phyloP scores from a whole-genome alignment of 176 grass and related monocot species.

The Elaeis guineensis region DNA sequence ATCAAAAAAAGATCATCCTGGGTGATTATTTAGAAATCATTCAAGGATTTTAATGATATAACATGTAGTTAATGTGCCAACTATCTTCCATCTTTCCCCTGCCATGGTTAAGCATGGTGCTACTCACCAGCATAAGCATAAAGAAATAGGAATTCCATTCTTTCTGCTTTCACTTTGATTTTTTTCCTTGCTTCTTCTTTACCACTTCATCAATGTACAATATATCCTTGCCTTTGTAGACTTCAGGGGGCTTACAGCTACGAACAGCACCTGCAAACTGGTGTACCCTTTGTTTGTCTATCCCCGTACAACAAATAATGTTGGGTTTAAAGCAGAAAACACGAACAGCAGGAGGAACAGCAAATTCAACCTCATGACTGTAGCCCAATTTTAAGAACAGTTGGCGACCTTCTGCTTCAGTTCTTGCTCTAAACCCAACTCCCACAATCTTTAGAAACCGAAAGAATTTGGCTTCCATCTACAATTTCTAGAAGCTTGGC shows the following conservation, averaged over 20 bases:
- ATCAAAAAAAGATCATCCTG: no score
- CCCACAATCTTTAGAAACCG: conserved; percentile 63
- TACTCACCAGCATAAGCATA: no score
- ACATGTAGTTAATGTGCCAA: no score
- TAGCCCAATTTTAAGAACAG: conserved; percentile 72
- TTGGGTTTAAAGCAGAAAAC: conserved; percentile 74
- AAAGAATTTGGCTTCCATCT: conserved; percentile 52
- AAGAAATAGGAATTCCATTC: no score
- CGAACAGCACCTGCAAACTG: conserved; percentile 53
- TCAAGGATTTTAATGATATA: no score
- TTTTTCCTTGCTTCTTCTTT: conserved; percentile 58
- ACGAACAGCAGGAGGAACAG: conserved; percentile 46
- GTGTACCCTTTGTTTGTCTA: conserved; percentile 43
- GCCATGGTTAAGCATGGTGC: no score
- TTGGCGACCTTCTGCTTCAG: conserved; percentile 46
- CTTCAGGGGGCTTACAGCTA: conserved; percentile 44
- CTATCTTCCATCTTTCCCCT: no score
- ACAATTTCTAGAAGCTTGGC: neutral
- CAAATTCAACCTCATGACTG: conserved; percentile 61
- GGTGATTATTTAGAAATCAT: no score
- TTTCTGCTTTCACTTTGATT: conserved; percentile 31
- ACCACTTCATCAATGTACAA: conserved; percentile 62
- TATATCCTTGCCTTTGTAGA: conserved; percentile 64
- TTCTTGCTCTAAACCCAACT: conserved; percentile 54
- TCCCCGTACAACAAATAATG: conserved; percentile 46